Evolutionary conservation across 441 rosid genomes (phyloP).

Genomic region (Croton setiger): DNA sequence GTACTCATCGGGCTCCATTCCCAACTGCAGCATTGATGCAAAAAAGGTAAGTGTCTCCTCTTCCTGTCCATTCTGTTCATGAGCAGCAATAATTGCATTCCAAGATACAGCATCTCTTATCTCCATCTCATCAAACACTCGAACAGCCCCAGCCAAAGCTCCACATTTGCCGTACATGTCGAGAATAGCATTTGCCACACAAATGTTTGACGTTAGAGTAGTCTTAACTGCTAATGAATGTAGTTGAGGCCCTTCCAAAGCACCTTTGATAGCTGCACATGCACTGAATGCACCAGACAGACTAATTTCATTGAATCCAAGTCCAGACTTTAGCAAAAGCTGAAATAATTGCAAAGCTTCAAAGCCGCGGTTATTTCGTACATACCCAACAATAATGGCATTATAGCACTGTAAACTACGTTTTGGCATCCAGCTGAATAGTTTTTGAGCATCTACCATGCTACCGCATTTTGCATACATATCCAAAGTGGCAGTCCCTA

Average conservation of each 20-base stretch:
- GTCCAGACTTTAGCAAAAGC: conserved; percentile 46
- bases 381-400: conserved; percentile 76
- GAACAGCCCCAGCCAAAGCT: conserved; percentile 64
- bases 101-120: conserved; percentile 79
- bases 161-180: conserved; percentile 95
- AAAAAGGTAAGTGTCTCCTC: conserved; percentile 53
- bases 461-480: conserved; percentile 86
- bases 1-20: conserved; percentile 77
- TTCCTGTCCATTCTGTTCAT: conserved; percentile 68
- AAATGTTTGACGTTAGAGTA: conserved; percentile 37
- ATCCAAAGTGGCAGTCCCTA: conserved; percentile 83
- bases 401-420: conserved; percentile 74
- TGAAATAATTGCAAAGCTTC: conserved; percentile 61
- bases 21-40: conserved; percentile 55
- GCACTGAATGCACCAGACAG: conserved; percentile 84
- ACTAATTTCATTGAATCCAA: conserved; percentile 74
- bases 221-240: conserved; percentile 67
- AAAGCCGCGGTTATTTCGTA: conserved; percentile 48
- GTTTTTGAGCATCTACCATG: conserved; percentile 58
- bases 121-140: conserved; percentile 63
- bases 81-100: conserved; percentile 86
- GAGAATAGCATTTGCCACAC: conserved; percentile 77
- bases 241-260: conserved; percentile 66
- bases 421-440: conserved; percentile 52
- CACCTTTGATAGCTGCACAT: conserved; percentile 60